Evolutionary conservation across 768 basidiomycete species (phyloP).

Genomic region (Chalciporus piperatus): DNA sequence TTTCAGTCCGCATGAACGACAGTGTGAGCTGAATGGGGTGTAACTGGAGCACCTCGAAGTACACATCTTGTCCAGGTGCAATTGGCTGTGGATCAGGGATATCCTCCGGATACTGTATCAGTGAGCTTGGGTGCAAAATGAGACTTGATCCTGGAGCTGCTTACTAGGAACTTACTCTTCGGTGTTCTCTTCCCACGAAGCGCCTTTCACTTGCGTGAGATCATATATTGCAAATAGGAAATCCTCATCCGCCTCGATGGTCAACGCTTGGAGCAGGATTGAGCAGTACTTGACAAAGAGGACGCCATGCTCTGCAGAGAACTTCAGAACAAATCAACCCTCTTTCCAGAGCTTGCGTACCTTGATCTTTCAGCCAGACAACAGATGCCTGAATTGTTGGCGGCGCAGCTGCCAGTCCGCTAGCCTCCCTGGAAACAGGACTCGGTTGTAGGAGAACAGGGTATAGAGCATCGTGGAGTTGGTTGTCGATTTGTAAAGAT

Average conservation of each 20-base stretch:
- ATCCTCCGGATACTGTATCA: slow-evolving; percentile 67
- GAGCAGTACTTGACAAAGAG: slow-evolving; percentile 98
- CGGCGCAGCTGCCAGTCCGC: slow-evolving; percentile 66
- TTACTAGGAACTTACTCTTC: slow-evolving; percentile 57
- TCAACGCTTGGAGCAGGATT: slow-evolving; percentile 88
- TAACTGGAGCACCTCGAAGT: slow-evolving; percentile 93
- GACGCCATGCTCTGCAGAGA: slow-evolving; percentile 83
- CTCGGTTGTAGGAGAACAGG: slow-evolving; percentile 95
- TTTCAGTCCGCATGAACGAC: slow-evolving; percentile 96
- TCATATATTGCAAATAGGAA: slow-evolving; percentile 91
- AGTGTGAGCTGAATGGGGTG: slow-evolving; percentile 91
- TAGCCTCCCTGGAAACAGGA: slow-evolving; percentile 73
- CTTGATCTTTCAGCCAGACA: slow-evolving; percentile 90
- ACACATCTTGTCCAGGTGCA: slow-evolving; percentile 74
- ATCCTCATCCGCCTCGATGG: slow-evolving; percentile 97
- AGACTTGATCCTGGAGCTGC: background rate
- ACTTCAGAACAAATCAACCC: background rate
- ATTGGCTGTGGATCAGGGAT: slow-evolving; percentile 70
- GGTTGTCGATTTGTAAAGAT: slow-evolving; percentile 94
- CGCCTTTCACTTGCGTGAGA: slow-evolving; percentile 86
- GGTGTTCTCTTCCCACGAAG: slow-evolving; percentile 77
- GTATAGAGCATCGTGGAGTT: slow-evolving; percentile 92
- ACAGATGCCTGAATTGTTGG: slow-evolving; percentile 89
- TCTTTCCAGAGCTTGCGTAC: slow-evolving; percentile 36
- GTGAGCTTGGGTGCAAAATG: slow-evolving; percentile 43